Evolutionary conservation across 2,329 filamentous ascomycete species (phyloP).

Genomic region (Bimuria novae-zelandiae): DNA sequence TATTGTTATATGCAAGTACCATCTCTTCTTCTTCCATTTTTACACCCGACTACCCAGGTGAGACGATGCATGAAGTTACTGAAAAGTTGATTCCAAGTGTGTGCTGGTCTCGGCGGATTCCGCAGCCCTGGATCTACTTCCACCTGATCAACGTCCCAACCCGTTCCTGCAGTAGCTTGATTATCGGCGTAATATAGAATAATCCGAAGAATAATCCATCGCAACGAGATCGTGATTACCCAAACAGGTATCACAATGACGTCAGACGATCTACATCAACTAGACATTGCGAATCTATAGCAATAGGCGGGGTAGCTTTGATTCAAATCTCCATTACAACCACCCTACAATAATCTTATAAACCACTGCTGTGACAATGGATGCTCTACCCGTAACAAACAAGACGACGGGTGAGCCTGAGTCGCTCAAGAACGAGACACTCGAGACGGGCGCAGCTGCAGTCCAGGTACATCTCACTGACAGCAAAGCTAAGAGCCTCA

Average conservation of each 20-base stretch:
- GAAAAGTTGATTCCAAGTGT: too few relatives aligned
- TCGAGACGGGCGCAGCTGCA: constrained; percentile 65
- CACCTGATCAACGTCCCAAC: too few relatives aligned
- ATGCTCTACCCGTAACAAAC: constrained; percentile 46
- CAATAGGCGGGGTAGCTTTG: neutral
- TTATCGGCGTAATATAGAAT: too few relatives aligned
- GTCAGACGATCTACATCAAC: constrained; percentile 9
- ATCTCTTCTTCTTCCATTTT: too few relatives aligned
- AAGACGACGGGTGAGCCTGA: constrained; percentile 56
- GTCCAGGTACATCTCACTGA: constrained; percentile 55
- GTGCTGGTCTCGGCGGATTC: too few relatives aligned
- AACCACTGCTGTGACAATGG: constrained; percentile 27
- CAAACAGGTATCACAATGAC: constrained; percentile 11
- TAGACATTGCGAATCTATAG: neutral
- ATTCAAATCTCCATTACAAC: neutral
- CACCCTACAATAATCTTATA: neutral
- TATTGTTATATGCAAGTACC: too few relatives aligned
- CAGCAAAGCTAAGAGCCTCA: neutral
- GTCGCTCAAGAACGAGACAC: constrained; percentile 59
- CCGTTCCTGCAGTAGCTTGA: too few relatives aligned
- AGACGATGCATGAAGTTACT: too few relatives aligned
- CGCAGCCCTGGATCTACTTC: too few relatives aligned
- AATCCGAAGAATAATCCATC: too few relatives aligned
- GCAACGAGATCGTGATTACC: neutral
- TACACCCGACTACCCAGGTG: too few relatives aligned